Conservation (phyloP, 1,284 basidiomycete species). For the Hymenochaete sp. region DNA sequence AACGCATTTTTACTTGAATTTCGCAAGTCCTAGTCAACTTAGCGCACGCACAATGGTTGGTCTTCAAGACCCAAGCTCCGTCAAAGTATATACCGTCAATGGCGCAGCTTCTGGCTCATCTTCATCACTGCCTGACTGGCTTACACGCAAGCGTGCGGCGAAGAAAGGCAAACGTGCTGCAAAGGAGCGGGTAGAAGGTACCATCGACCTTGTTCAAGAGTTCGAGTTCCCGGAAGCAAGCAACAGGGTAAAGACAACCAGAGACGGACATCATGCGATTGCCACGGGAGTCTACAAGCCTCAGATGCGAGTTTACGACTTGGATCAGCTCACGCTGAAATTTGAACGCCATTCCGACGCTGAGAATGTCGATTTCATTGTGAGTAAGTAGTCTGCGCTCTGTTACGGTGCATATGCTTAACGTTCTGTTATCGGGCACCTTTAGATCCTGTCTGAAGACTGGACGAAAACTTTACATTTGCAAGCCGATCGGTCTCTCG, state of each 20-base stretch:
- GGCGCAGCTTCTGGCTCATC: slow-evolving; percentile 77
- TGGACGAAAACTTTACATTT: slow-evolving; percentile 99
- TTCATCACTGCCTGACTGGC: slow-evolving; percentile 83
- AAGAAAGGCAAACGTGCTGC: slow-evolving; percentile 56
- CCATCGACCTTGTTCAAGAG: slow-evolving; percentile 86
- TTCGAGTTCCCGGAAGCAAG: slow-evolving; percentile 97
- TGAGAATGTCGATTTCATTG: slow-evolving; percentile 97
- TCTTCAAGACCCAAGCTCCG: slow-evolving; percentile 27
- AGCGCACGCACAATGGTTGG: too few species aligned
- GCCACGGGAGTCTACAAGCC: slow-evolving; percentile 99
- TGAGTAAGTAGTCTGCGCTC: slow-evolving; percentile 40
- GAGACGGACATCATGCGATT: slow-evolving; percentile 87
- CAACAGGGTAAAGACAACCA: slow-evolving; percentile 83
- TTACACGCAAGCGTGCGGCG: slow-evolving; percentile 60
- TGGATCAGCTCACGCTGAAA: slow-evolving; percentile 88
- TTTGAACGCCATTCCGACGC: slow-evolving; percentile 95
- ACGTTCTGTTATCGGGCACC: slow-evolving; percentile 3
- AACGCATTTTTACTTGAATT: too few species aligned
- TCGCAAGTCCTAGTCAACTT: too few species aligned
- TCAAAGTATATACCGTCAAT: slow-evolving; percentile 88
- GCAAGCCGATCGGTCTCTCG: slow-evolving; percentile 91
- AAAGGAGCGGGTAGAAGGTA: slow-evolving; percentile 65
- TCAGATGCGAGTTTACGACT: slow-evolving; percentile 92
- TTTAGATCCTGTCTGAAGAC: slow-evolving; percentile 89
- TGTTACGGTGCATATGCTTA: slow-evolving; percentile 10